These are phyloP conservation scores for Amylocystis lapponica DNA, from an alignment of 768 basidiomycete genomes.

Conservation along the genomic window DNA sequence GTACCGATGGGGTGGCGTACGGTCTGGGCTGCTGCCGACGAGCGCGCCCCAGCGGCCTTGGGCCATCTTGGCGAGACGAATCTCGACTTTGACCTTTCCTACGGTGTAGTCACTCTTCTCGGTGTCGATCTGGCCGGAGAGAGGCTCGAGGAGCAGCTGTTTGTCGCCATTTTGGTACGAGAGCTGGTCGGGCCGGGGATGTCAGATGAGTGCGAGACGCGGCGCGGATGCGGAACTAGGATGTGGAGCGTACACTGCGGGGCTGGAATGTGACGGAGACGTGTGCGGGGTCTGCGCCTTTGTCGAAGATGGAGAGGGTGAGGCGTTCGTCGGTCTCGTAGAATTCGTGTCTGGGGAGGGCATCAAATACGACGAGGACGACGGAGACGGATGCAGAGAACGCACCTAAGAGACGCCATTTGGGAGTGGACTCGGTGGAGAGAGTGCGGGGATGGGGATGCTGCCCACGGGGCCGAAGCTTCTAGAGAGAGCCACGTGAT, in stretches of 20 bases:
- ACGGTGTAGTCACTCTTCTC: slow-evolving; percentile 58
- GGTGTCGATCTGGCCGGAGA: slow-evolving; percentile 76
- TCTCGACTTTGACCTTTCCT: slow-evolving; percentile 84
- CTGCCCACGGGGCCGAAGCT: background rate
- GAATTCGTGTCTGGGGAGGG: slow-evolving; percentile 63
- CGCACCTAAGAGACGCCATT: background rate
- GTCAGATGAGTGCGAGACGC: too few relatives aligned
- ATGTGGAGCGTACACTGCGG: slow-evolving; percentile 45
- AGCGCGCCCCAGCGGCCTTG: slow-evolving; percentile 71
- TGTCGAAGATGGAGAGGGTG: slow-evolving; percentile 73
- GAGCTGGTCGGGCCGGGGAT: slow-evolving; percentile 34
- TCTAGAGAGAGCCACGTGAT: slow-evolving; percentile 5
- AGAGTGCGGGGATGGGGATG: background rate
- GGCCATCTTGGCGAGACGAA: slow-evolving; percentile 65
- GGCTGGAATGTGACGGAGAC: slow-evolving; percentile 61
- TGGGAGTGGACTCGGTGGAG: background rate
- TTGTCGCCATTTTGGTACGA: slow-evolving; percentile 67
- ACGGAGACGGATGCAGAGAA: background rate
- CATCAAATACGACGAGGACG: too few relatives aligned
- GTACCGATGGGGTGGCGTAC: slow-evolving; percentile 41
- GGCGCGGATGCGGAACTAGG: too few relatives aligned
- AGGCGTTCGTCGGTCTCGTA: slow-evolving; percentile 80
- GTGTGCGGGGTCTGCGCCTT: slow-evolving; percentile 59
- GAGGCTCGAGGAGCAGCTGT: slow-evolving; percentile 65
- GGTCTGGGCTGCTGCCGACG: slow-evolving; percentile 70